A percentile compares a stretch with the other conserved stretches of the same genome.
phyloP scores from a whole-genome alignment of 108 stramenopile species.

The Schizochytrium sp. region DNA sequence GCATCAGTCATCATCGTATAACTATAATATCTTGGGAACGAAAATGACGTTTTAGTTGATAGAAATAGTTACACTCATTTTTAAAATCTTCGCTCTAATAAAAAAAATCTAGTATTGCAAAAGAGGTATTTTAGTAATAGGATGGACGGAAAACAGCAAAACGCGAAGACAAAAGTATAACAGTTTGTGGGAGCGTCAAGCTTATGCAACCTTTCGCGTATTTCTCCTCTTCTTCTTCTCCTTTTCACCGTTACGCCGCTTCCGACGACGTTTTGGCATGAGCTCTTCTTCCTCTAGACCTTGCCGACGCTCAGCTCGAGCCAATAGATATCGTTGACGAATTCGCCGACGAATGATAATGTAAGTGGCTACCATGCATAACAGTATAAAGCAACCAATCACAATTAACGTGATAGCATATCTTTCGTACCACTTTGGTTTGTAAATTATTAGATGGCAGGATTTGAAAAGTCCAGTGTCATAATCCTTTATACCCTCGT shows the following conservation, averaged over 20 bases:
- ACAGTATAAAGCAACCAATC: neutral
- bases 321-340: neutral
- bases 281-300: slow-evolving; percentile 24
- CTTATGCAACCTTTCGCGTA: slow-evolving; percentile 9
- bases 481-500: slow-evolving; percentile 79
- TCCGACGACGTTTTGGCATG: neutral
- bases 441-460: slow-evolving; percentile 84
- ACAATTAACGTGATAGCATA: slow-evolving; percentile 70
- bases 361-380: slow-evolving; percentile 35
- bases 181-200: no score
- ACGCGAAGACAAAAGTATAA: no score
- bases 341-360: slow-evolving; percentile 52
- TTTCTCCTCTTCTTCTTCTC: slow-evolving; percentile 51
- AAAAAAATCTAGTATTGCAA: no score
- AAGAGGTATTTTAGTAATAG: no score
- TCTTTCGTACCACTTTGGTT: slow-evolving; percentile 76
- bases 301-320: slow-evolving; percentile 20
- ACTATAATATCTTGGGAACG: no score
- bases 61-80: no score
- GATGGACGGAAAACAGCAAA: no score
- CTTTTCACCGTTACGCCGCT: slow-evolving; percentile 7
- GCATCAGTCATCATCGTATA: no score
- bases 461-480: slow-evolving; percentile 78
- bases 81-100: no score
- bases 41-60: no score